Base-by-base conservation (phyloP, 1,284 basidiomycete genomes). In the Cutaneotrichosporon sp. region DNA sequence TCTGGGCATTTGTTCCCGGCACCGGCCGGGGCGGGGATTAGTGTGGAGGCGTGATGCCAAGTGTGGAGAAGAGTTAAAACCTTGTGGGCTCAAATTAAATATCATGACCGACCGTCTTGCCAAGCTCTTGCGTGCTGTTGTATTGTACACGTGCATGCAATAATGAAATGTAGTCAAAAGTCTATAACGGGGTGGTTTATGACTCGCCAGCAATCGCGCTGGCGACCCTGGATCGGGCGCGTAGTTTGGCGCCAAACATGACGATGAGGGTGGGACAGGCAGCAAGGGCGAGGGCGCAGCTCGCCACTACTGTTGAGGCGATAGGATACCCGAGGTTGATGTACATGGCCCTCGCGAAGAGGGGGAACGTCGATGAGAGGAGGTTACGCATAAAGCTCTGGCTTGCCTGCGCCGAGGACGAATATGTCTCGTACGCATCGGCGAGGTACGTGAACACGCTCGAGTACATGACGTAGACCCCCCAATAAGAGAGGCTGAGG, bases 1-100 rank as follows among this genome's bases (percentile, higher is more conserved):
- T 83, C 1, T 88, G 88, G 68, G 88, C 88, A 10, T 87, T 92
- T 70, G 58, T 81, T n/a, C 78, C 81, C 36, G 30, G 36, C 31
- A 46, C 61, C 1, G 63, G 58, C 22, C 42, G 63, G 52, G 56
- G 52, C 16, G 8, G 16, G 42, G 42, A 46, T 6, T 46, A 46
- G 42, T 26, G 26, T 26, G 26, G 26, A 26, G 26, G 26, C 26
- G 26, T 26, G 26, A 26, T 26, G 26, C 26, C 26, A 26, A 26
- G 26, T 26, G 26, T 26, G 26, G 26, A 26, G 26, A 26, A 26
- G 26, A 26, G 26, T 26, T 26, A 26, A 26, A 26, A 26, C 1
- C 26, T 36, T 9, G 34, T 36, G 11, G 11, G 34, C 34, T 10
- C 6, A 34, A 26, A 26, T 26, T 26, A 26, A 26, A 26, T 26